Percentiles rank a stretch among this genome's conserved stretches.
Conservation (phyloP, 805 yeast genomes). For the Wickerhamiella azyma region DNA sequence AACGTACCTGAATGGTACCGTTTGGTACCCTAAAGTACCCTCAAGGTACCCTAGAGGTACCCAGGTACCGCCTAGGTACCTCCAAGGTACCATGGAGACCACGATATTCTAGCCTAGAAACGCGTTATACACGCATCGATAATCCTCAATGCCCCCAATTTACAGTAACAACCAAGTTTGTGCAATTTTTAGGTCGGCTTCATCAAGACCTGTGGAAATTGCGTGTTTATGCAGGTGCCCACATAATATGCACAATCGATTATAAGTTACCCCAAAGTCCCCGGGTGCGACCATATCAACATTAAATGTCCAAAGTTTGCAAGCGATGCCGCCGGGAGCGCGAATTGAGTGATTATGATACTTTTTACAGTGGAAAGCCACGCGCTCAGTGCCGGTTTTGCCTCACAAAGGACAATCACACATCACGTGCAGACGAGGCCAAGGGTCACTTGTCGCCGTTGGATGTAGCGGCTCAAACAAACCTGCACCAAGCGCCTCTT, state of each 20-base stretch:
- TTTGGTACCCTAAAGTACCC: too few relatives aligned
- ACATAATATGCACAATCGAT: background rate
- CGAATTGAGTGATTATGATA: slow-evolving; percentile 1
- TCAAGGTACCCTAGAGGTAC: background rate
- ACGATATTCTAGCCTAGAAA: too few relatives aligned
- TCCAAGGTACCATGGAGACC: background rate
- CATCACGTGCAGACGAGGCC: background rate
- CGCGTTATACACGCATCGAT: too few relatives aligned
- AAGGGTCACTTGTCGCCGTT: background rate
- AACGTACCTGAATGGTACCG: too few relatives aligned
- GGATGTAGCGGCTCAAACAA: background rate
- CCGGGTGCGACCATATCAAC: background rate
- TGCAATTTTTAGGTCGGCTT: background rate
- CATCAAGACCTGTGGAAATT: background rate
- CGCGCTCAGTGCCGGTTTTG: slow-evolving; percentile 8
- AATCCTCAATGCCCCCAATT: too few relatives aligned
- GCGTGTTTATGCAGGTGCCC: background rate
- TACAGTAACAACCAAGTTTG: too few relatives aligned
- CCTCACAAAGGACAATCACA: slow-evolving; percentile 6
- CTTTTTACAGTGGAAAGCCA: slow-evolving; percentile 5
- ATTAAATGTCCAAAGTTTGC: background rate
- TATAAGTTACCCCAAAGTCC: background rate
- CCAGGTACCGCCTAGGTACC: background rate
- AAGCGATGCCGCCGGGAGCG: slow-evolving; percentile 1
- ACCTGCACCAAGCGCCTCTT: background rate